Percentiles rank a stretch among this genome's conserved stretches.
Conservation (phyloP, 2,329 filamentous ascomycete species). For the Monilinia laxa region DNA sequence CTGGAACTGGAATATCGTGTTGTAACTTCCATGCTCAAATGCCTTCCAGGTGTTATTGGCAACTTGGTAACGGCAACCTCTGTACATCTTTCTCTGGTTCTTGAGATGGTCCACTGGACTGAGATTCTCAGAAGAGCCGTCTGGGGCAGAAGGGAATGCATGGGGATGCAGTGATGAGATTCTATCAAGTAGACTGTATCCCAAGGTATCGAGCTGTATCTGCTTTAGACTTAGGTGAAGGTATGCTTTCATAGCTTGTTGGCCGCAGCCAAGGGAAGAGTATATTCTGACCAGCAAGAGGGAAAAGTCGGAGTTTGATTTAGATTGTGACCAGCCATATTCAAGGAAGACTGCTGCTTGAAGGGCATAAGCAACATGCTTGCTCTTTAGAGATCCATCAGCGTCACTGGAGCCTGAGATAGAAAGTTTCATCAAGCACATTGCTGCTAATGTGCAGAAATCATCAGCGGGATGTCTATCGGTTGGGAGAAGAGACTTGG, state of each 20-base stretch:
- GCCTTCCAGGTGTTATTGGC: constrained; percentile 38
- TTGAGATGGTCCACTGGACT: constrained; percentile 34
- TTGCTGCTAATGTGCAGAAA: constrained; percentile 37
- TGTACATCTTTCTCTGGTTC: constrained; percentile 37
- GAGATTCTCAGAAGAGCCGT: constrained; percentile 25
- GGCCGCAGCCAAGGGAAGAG: constrained; percentile 42
- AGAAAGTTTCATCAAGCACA: constrained; percentile 39
- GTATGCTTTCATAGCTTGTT: constrained; percentile 43
- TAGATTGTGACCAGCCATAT: constrained; percentile 39
- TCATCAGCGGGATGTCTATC: constrained; percentile 42
- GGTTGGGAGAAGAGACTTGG: constrained; percentile 37
- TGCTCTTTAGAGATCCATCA: constrained; percentile 25
- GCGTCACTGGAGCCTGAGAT: constrained; percentile 13
- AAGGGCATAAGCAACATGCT: constrained; percentile 32
- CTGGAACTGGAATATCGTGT: constrained; percentile 39
- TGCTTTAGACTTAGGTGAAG: constrained; percentile 43
- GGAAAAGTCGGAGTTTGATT: constrained; percentile 44
- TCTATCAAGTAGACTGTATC: constrained; percentile 43
- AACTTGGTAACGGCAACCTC: constrained; percentile 32
- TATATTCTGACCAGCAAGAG: constrained; percentile 44
- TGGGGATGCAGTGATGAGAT: constrained; percentile 44
- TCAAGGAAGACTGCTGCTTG: constrained; percentile 40
- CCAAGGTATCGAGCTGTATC: constrained; percentile 45
- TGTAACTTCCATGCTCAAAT: constrained; percentile 40
- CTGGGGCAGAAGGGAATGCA: constrained; percentile 30